Conservation (phyloP, 2,329 filamentous ascomycete genomes). For the Aquanectria penicillioides region DNA sequence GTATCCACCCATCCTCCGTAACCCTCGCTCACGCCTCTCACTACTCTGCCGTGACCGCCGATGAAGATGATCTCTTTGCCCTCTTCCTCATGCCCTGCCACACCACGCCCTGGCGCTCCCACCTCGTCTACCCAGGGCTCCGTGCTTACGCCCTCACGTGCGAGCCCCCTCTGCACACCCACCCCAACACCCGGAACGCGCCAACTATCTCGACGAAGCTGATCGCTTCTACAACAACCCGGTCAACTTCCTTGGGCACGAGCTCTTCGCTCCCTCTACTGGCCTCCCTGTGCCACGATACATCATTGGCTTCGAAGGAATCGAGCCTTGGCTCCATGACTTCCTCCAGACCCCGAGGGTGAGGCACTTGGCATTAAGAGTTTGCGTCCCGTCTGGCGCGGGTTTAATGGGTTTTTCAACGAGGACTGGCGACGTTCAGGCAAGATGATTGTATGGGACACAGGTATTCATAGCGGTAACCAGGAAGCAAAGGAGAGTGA, state of each 20-base stretch:
- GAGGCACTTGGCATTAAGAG: slow-evolving; percentile 51
- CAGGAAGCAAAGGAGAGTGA: not conserved
- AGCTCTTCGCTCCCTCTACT: slow-evolving; percentile 56
- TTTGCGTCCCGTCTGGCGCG: slow-evolving; percentile 62
- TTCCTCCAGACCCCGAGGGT: slow-evolving; percentile 56
- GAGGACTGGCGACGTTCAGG: slow-evolving; percentile 69
- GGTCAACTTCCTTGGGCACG: slow-evolving; percentile 61
- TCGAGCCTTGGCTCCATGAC: slow-evolving; percentile 57
- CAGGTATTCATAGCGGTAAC: slow-evolving; percentile 46
- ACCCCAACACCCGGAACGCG: slow-evolving; percentile 69
- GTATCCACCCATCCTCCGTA: slow-evolving; percentile 55
- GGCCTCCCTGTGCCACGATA: slow-evolving; percentile 58
- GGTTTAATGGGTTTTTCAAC: slow-evolving; percentile 70
- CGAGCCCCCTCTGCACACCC: slow-evolving; percentile 81
- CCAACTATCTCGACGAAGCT: slow-evolving; percentile 84
- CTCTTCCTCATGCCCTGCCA: slow-evolving; percentile 96
- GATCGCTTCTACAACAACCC: slow-evolving; percentile 85
- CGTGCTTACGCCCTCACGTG: slow-evolving; percentile 87
- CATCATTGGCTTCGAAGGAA: slow-evolving; percentile 69
- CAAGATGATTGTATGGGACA: slow-evolving; percentile 69
- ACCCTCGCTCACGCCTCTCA: slow-evolving; percentile 31
- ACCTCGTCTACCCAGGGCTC: slow-evolving; percentile 80
- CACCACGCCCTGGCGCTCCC: slow-evolving; percentile 92
- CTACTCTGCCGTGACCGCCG: slow-evolving; percentile 41
- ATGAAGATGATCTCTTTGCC: slow-evolving; percentile 64